A percentile compares a stretch with the other conserved stretches of the same genome.
Evolutionary conservation across 768 basidiomycete species (phyloP).

Genomic region (Hericium erinaceus): DNA sequence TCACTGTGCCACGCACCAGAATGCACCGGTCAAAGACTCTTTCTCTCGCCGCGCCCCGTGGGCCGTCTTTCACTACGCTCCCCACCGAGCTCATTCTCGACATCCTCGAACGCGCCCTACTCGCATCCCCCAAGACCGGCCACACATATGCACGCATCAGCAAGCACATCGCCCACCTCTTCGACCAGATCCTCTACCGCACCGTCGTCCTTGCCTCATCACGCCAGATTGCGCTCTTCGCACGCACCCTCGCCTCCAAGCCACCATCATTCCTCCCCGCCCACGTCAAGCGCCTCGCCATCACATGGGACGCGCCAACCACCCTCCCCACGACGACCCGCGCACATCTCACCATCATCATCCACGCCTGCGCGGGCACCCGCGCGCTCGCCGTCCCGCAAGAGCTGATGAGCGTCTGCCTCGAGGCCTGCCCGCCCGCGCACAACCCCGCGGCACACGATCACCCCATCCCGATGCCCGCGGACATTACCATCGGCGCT

Average conservation of each 20-base stretch:
- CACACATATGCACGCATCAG: slow-evolving; percentile 15
- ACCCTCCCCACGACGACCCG: not conserved
- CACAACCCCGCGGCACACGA: not conserved
- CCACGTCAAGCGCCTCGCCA: slow-evolving; percentile 29
- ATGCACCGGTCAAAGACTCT: not conserved
- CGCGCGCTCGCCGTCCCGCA: slow-evolving; percentile 23
- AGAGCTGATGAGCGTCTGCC: slow-evolving; percentile 1
- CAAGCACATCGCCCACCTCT: slow-evolving; percentile 22
- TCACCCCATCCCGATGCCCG: not conserved
- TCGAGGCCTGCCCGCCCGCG: not conserved
- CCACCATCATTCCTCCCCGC: slow-evolving; percentile 19
- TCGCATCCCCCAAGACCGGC: slow-evolving; percentile 10
- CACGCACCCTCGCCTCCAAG: slow-evolving; percentile 26
- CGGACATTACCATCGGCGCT: slow-evolving; percentile 8
- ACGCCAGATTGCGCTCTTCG: slow-evolving; percentile 24
- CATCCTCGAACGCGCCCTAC: slow-evolving; percentile 28
- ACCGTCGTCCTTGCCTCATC: slow-evolving; percentile 27
- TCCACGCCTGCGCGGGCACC: slow-evolving; percentile 26
- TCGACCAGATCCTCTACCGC: slow-evolving; percentile 30
- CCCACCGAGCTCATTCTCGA: slow-evolving; percentile 30
- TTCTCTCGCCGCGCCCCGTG: not conserved
- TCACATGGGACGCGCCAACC: slow-evolving; percentile 18
- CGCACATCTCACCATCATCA: slow-evolving; percentile 20
- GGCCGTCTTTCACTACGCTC: slow-evolving; percentile 11
- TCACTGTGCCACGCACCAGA: not conserved